Base-by-base conservation (phyloP, 805 yeast genomes). In the Starmerella apicola region DNA sequence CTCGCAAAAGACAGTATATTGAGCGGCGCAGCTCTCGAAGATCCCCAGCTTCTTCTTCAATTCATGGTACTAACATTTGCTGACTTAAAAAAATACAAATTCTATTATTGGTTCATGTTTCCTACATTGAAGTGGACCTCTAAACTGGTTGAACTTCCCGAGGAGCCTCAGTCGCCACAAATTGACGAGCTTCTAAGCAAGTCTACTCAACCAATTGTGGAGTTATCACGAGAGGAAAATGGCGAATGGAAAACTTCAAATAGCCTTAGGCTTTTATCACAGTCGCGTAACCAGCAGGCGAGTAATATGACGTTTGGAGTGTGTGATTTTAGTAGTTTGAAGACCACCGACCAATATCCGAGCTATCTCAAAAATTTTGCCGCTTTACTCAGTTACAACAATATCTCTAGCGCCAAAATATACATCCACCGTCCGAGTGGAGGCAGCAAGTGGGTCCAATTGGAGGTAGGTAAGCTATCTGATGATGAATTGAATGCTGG, bases 31-130 rank as follows among this genome's bases (percentile, higher is more conserved):
- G 59, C 64, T 3, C 47, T 70, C 2, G 34, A 49, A 1, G 54
- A 67, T 36, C 75, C 78, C 0, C 51, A 63, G 0, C 20, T 59
- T 4, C 55, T 76, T 22, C 51, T 63, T 12, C 49, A 55, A 7
- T 76, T 78, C 47, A 59, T 62, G 4, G 50, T 81, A 1, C 62
- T 86, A 22, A 68, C 85, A 31, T 91, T 77, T 61, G 80, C 94
- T 1, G 98, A 91, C 58, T 68, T 91, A 55, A 91, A 91, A 58
- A 83, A 81, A 60, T 86, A 81, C 63, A 76, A 71, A 53, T 88
- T 80, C 55, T 80, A 72, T 53, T 86, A 91, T 60, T 93, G 99
- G 98, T 70, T 82, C 48, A 79, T 83, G 13, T 75, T 74, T 46
- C 96, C 98, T 0, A 61, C 72, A 1, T 57, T 51, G n/a, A 35